Conservation (phyloP, 1,284 basidiomycete genomes). For the Puccinia triticina region DNA sequence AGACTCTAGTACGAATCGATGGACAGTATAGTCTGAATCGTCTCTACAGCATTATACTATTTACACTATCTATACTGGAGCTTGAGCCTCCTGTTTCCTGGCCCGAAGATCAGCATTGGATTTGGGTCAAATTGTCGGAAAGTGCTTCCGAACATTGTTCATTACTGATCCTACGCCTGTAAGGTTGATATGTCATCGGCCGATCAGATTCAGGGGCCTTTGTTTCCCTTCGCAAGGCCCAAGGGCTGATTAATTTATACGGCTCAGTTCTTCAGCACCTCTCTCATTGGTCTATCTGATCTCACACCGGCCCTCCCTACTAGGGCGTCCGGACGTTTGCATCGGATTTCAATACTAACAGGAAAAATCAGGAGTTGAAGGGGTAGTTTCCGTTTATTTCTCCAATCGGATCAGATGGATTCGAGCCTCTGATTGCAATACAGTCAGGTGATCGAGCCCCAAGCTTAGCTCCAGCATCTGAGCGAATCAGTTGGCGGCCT, state of each 20-base stretch:
- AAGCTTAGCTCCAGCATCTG: not conserved
- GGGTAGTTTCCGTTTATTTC: not conserved
- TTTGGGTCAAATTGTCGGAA: conserved; percentile 5
- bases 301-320: not conserved
- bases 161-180: not conserved
- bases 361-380: not conserved
- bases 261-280: not conserved
- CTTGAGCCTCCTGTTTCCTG: conserved; percentile 24
- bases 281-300: not conserved
- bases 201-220: conserved; percentile 38
- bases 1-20: conserved; percentile 17
- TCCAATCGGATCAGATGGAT: not conserved
- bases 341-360: not conserved
- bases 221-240: conserved; percentile 8
- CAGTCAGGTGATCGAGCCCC: too few relatives aligned
- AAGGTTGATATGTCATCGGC: conserved; percentile 18
- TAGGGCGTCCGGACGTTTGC: not conserved
- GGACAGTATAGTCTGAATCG: conserved; percentile 22
- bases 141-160: conserved; percentile 13
- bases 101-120: conserved; percentile 16
- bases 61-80: conserved; percentile 16
- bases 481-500: not conserved
- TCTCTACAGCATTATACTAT: not conserved
- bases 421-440: not conserved
- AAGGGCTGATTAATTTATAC: conserved; percentile 15